Conservation (phyloP, 2,329 filamentous ascomycete species). For the Sporothrix sp. region DNA sequence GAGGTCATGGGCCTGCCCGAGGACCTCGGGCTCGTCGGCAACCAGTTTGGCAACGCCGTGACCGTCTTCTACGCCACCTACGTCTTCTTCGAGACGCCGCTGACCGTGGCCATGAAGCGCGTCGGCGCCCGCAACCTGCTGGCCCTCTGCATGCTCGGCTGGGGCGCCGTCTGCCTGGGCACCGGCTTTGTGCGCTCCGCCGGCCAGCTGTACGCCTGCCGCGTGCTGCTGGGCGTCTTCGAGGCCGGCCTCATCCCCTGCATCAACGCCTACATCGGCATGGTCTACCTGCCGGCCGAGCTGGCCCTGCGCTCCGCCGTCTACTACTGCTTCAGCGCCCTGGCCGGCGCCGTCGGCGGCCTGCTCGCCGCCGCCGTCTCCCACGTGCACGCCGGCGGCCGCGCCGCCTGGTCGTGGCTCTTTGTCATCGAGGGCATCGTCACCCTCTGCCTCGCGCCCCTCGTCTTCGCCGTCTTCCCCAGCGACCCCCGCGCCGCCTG, state of each 20-base stretch:
- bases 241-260: conserved; percentile 54
- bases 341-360: conserved; percentile 14
- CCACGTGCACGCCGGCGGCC: conserved; percentile 7
- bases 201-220: conserved; percentile 39
- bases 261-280: conserved; percentile 37
- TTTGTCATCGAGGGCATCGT: conserved; percentile 14
- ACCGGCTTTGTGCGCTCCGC: conserved; percentile 16
- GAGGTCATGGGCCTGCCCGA: conserved; percentile 27
- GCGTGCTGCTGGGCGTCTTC: conserved; percentile 47
- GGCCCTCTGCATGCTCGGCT: conserved; percentile 10
- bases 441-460: conserved; percentile 1
- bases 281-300: conserved; percentile 14
- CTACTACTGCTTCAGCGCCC: conserved; percentile 8
- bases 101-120: conserved; percentile 19
- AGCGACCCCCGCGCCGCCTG: conserved; percentile 7
- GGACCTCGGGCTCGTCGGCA: conserved; percentile 22
- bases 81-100: conserved; percentile 39
- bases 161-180: conserved; percentile 4
- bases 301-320: conserved; percentile 10
- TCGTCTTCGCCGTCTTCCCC: conserved; percentile 7
- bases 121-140: conserved; percentile 26
- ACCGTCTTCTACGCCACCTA: conserved; percentile 32
- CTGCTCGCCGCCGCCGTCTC: conserved; percentile 9
- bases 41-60: conserved; percentile 29
- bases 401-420: conserved; percentile 13